Evolutionary conservation across 352 stramenopile genomes (phyloP), one percentile per base, ranked within the genome.

Genomic region (Phytophthora nicotianae): DNA sequence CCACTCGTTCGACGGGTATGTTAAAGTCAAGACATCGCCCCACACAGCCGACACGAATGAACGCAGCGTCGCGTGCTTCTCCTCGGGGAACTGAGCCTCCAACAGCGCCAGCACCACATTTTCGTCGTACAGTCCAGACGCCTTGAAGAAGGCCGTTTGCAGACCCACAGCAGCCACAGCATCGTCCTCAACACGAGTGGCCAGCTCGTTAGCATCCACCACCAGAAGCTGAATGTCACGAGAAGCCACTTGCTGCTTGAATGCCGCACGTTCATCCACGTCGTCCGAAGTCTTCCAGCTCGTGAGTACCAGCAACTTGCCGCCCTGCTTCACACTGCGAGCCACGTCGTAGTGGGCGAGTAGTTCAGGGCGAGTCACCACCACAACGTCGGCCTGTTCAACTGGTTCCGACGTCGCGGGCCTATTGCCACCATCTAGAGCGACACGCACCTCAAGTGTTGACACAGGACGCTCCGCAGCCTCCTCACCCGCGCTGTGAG

Each of bases 221-320:
- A 83, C 72, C 7, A 89, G 55, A 26, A 91, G 59, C 43, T 72
- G 49, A 17, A 81, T 60, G 33, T 72, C 52, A 65, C 84, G 83
- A 47, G 69, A 62, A n/a, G 79, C 82, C 21, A 91, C 67, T 8
- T 76, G 56, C 32, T 69, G 38, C 72, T 89, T 91, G 72, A 91
- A 87, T 24, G 45, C 47, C 3, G 59, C 51, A 38, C 70, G 74
- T 57, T 85, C 76, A 38, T 88, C 78, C 3, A 88, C 53, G 27
- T 91, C 79, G 60, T 90, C 80, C 13, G 79, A 52, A 3, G 80
- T 89, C 61, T 89, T 88, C 82, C 82, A 89, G 53, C 70, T 62
- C 17, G 76, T 53, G 41, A 86, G 65, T 40, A 91, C 78, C 2
- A 91, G 65, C 32, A 91, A 47, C 29, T 70, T 84, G 16, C 82